Base-by-base conservation (phyloP, 1,284 basidiomycete genomes). In the Tetrapyrgos nigripes region DNA sequence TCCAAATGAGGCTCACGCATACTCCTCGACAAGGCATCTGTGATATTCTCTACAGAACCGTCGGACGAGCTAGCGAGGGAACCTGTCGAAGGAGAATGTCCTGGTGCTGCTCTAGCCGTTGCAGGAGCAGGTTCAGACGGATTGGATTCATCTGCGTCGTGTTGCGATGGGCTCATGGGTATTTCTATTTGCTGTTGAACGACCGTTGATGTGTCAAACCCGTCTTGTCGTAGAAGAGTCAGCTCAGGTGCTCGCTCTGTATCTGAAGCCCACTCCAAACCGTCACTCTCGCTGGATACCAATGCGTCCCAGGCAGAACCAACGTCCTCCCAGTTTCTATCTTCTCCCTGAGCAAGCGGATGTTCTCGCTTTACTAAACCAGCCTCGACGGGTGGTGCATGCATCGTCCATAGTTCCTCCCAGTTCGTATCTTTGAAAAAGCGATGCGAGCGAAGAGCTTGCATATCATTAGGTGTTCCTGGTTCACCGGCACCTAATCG, bases 361-460 rank as follows among this genome's bases (percentile, higher is more conserved):
- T 71, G 66, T 51, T 82, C 80, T 63, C 79, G 83, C 74, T 80
- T 82, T 13, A 87, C 70, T 10, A 87, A 70, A 17, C 85, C 86
- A 17, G 79, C 66, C 66, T 86, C 82, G 79, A 49, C 88, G 1
- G 78, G 76, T 28, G 91, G 91, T 10, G 83, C 79, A 6, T n/a
- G 82, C 74, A 40, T 79, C 79, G 83, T 86, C 94, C 95, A 97
- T 3, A 97, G 78, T 0, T 80, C 84, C 4, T 77, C 72, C 88
- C 92, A 97, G 59, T 86, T 80, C 53, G 94, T 82, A 3, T 76
- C 63, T 5, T 77, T 72, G 65, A 97, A 94, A 76, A 96, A 97
- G 0, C 87, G 80, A 68, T 97, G 94, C 0, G 74, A 67, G 49
- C 89, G 88, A 62, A 97, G 84, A 10, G 86, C 84, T 46, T 75